A percentile compares a stretch with the other conserved stretches of the same genome.
phyloP scores from a whole-genome alignment of 2,329 filamentous ascomycete genomes.

The Xylaria sp. region DNA sequence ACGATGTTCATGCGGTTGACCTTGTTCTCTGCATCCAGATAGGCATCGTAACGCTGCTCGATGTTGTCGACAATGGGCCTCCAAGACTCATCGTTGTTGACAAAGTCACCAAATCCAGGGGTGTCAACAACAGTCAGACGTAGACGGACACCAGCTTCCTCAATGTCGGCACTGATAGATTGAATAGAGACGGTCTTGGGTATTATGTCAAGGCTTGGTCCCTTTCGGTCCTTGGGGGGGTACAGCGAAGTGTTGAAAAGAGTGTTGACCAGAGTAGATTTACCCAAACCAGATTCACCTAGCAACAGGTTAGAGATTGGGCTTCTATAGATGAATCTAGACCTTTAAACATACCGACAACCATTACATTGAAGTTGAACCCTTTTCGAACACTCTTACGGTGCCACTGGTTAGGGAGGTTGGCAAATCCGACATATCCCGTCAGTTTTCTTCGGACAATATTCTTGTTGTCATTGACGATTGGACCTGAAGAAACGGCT shows the following conservation, averaged over 20 bases:
- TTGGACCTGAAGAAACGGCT: conserved; percentile 55
- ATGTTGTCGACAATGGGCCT: conserved; percentile 99
- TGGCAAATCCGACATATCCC: conserved; percentile 98
- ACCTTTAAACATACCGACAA: conserved; percentile 81
- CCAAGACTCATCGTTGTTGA: conserved; percentile 99
- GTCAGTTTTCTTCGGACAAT: conserved; percentile 98
- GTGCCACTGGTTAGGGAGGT: conserved; percentile 99
- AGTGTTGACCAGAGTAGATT: conserved; percentile 98
- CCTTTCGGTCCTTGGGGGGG: conserved; percentile 98
- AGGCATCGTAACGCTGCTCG: conserved; percentile 98
- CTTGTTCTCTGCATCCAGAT: conserved; percentile 99
- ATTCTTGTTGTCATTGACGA: conserved; percentile 82
- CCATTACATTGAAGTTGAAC: conserved; percentile 99
- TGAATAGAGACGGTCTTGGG: conserved; percentile 97
- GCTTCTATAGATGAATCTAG: background rate
- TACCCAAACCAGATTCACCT: conserved; percentile 99
- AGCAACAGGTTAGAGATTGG: conserved; percentile 25
- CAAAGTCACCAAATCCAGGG: conserved; percentile 97
- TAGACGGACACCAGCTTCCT: conserved; percentile 97
- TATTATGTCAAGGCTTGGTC: conserved; percentile 95
- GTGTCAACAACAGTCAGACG: conserved; percentile 97
- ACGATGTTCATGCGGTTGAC: conserved; percentile 99
- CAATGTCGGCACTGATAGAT: conserved; percentile 95
- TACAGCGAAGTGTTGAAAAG: conserved; percentile 99
- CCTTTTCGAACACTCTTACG: conserved; percentile 99